A percentile compares a stretch with the other conserved stretches of the same genome.
phyloP scores from a whole-genome alignment of 805 yeast genomes.

The Suhomyces kilbournensis region DNA sequence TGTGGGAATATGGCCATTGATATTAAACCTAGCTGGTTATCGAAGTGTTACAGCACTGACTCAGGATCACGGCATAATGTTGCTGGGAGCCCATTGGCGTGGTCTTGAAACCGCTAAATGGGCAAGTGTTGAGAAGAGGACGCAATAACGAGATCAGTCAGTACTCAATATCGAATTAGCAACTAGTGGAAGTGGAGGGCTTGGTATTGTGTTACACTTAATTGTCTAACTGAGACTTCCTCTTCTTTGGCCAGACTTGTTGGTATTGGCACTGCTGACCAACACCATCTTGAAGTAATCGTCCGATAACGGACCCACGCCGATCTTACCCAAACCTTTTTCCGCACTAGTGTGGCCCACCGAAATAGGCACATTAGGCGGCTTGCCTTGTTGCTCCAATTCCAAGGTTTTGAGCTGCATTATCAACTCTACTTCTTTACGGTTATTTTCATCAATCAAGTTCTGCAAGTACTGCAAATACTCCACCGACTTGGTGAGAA shows the following conservation, averaged over 20 bases:
- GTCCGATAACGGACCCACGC: constrained; percentile 76
- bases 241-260: constrained; percentile 4
- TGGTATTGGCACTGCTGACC: constrained; percentile 10
- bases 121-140: neutral
- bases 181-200: neutral
- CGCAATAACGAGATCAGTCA: neutral
- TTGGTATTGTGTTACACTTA: neutral
- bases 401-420: constrained; percentile 56
- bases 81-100: neutral
- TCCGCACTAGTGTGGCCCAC: constrained; percentile 75
- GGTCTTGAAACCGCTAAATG: neutral
- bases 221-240: neutral
- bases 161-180: neutral
- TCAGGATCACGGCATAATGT: neutral
- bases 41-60: neutral
- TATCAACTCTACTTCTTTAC: constrained; percentile 72
- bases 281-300: constrained; percentile 19
- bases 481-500: constrained; percentile 70
- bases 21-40: neutral
- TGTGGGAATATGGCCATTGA: too few relatives aligned
- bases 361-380: constrained; percentile 40
- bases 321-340: constrained; percentile 67
- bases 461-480: constrained; percentile 66
- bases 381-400: constrained; percentile 37
- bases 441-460: constrained; percentile 71